Percentiles rank a stretch among this genome's conserved stretches.
Evolutionary conservation across 2,329 filamentous ascomycete genomes (phyloP).

Genomic region (Mycosphaerelloides madeirae): DNA sequence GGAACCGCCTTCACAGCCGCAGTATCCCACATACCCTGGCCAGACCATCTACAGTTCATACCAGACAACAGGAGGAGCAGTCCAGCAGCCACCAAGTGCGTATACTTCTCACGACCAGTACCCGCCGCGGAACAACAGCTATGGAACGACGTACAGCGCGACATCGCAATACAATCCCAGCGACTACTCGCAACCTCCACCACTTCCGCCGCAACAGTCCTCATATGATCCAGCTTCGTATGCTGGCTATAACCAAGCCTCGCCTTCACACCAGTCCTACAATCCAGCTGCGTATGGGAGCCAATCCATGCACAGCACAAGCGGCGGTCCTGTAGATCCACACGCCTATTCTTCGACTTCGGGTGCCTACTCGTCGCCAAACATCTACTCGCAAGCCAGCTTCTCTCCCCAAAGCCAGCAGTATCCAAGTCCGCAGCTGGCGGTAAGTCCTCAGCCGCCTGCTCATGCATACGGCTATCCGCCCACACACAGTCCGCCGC

Average conservation of each 20-base stretch:
- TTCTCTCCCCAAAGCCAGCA: conserved; percentile 20
- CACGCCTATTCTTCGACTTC: conserved; percentile 23
- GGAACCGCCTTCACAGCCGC: conserved; percentile 5
- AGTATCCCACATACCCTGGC: conserved; percentile 21
- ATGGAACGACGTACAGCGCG: conserved; percentile 39
- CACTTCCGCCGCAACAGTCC: conserved; percentile 34
- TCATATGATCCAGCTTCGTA: conserved; percentile 46
- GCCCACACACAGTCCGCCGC: conserved; percentile 19
- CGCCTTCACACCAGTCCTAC: conserved; percentile 20
- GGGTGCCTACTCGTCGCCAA: conserved; percentile 13
- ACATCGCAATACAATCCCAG: conserved; percentile 65
- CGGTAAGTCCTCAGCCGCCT: conserved; percentile 24
- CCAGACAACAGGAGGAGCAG: conserved; percentile 24
- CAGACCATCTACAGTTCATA: conserved; percentile 24
- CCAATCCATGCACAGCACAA: conserved; percentile 19
- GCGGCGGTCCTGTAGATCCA: conserved; percentile 24
- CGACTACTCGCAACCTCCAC: conserved; percentile 44
- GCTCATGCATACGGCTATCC: conserved; percentile 13
- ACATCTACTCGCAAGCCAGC: conserved; percentile 16
- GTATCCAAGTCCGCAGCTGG: conserved; percentile 16
- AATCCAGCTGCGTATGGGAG: conserved; percentile 24
- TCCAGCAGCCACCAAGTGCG: conserved; percentile 23
- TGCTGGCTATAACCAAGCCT: conserved; percentile 29
- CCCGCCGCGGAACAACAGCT: conserved; percentile 17
- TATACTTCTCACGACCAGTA: conserved; percentile 20